Evolutionary conservation across 352 stramenopile genomes (phyloP), one percentile per base, ranked within the genome.

Genomic region (Lagenidium giganteum): DNA sequence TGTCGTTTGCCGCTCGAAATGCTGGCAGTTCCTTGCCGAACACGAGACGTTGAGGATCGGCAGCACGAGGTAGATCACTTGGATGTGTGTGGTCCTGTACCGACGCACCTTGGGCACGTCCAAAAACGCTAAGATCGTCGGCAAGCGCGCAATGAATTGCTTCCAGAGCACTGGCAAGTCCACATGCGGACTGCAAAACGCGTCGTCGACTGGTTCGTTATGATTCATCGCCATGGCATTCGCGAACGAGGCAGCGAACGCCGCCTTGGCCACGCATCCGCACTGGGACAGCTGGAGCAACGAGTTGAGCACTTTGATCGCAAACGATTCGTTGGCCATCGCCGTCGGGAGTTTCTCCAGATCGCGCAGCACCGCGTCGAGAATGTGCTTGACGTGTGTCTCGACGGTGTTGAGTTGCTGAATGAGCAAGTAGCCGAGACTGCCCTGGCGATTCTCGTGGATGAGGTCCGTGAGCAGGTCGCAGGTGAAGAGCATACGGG

Each of bases 381-480:
- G 54, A 22, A 87, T 52, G 6, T 59, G 48, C 2, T 40, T 54
- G 1, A 64, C 58, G 11, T 57, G 46, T 14, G 41, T 61, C 8
- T 70, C 44, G 22, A 54, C 57, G 5, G 60, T 52, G n/a, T 58
- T 65, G 12, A 85, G 42, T 29, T 67, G 30, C 8, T 54, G 24
- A 6, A 87, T 64, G 33, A 83, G 59, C 14, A 64, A 65, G 36
- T 61, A 79, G 3, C 78, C 78, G 24, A 87, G 32, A 37, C 63
- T 84, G 2, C 70, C 70, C 21, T 67, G 67, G 14, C 78, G 64
- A 2, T 67, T 60, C 31, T 90, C 78, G 35, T 90, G 78, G 47
- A 90, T 83, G 32, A 90, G 37, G 45, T 87, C 78, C 0, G 78
- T 90, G 14, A 90, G 39, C 40, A 90, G 53, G 46, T 90, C 78